Evolutionary conservation across 2,329 filamentous ascomycete genomes (phyloP).

Genomic region (Apiospora koreana): DNA sequence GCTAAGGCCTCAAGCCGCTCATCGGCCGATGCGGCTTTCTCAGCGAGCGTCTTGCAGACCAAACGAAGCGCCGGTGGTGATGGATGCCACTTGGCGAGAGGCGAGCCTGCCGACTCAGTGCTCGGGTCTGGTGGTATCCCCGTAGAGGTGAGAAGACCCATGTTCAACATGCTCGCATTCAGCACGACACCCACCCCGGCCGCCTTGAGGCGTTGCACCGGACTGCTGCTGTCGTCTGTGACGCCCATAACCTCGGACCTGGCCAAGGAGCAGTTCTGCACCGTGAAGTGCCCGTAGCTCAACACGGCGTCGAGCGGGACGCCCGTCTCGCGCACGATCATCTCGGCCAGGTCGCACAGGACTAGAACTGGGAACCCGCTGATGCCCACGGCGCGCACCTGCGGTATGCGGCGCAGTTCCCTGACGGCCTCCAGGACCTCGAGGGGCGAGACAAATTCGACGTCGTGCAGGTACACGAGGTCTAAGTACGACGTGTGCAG

Average conservation of each 20-base stretch:
- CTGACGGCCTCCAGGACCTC: constrained; percentile 67
- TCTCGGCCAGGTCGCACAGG: constrained; percentile 73
- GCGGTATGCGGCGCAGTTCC: constrained; percentile 75
- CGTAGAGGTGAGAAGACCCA: constrained; percentile 80
- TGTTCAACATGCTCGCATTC: constrained; percentile 89
- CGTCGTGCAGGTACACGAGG: constrained; percentile 79
- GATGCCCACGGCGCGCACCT: constrained; percentile 83
- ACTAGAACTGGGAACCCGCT: constrained; percentile 82
- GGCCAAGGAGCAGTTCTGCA: constrained; percentile 78
- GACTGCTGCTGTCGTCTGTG: constrained; percentile 22
- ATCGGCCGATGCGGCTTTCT: constrained; percentile 63
- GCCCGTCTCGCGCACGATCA: constrained; percentile 74
- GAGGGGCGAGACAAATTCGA: constrained; percentile 70
- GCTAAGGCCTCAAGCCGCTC: constrained; percentile 82
- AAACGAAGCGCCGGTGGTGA: constrained; percentile 70
- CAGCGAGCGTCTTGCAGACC: constrained; percentile 62
- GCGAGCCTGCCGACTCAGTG: constrained; percentile 72
- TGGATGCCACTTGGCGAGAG: constrained; percentile 84
- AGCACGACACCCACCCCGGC: constrained; percentile 82
- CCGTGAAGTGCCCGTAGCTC: constrained; percentile 86
- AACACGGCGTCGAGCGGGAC: constrained; percentile 87
- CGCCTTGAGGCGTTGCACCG: constrained; percentile 58
- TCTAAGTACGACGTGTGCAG: constrained; percentile 69
- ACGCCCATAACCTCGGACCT: constrained; percentile 26
- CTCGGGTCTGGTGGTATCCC: constrained; percentile 58